Conservation (phyloP, 1,284 basidiomycete species). For the Trichosporon sp. region DNA sequence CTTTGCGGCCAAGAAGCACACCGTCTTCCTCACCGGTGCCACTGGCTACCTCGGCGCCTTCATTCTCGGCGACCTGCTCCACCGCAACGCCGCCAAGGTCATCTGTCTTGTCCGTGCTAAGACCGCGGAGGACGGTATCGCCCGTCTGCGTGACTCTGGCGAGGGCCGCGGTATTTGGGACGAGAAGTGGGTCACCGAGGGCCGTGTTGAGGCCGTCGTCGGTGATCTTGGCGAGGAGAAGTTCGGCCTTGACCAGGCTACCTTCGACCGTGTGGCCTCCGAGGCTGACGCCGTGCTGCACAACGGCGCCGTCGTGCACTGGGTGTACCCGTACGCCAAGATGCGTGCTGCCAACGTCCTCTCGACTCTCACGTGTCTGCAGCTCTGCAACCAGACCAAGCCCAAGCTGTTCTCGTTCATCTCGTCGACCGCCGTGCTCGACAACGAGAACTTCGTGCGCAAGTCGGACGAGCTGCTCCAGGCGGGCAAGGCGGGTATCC, state of each 20-base stretch:
- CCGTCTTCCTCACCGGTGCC: slow-evolving; percentile 91
- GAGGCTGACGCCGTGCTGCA: slow-evolving; percentile 86
- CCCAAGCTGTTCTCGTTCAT: slow-evolving; percentile 86
- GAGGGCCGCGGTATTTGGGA: slow-evolving; percentile 87
- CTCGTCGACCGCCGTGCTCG: slow-evolving; percentile 89
- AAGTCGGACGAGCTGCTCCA: slow-evolving; percentile 68
- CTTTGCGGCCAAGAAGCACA: slow-evolving; percentile 58
- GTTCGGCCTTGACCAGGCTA: slow-evolving; percentile 67
- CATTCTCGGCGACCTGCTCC: slow-evolving; percentile 75
- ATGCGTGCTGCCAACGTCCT: slow-evolving; percentile 87
- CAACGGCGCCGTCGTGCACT: slow-evolving; percentile 97
- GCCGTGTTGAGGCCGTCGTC: slow-evolving; percentile 73
- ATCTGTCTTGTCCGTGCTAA: slow-evolving; percentile 83
- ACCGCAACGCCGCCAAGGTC: slow-evolving; percentile 71
- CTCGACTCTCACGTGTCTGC: slow-evolving; percentile 76
- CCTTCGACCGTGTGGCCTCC: slow-evolving; percentile 65
- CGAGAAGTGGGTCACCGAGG: slow-evolving; percentile 71
- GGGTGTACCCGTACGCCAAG: slow-evolving; percentile 97
- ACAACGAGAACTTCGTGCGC: slow-evolving; percentile 82
- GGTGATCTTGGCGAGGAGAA: slow-evolving; percentile 76
- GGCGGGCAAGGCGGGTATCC: slow-evolving; percentile 62
- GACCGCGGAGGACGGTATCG: slow-evolving; percentile 61
- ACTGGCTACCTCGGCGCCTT: slow-evolving; percentile 97
- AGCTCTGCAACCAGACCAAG: slow-evolving; percentile 68
- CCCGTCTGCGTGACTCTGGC: slow-evolving; percentile 70